Conservation (phyloP, 2,329 filamentous ascomycete genomes). For the Clarireedia hainanense region DNA sequence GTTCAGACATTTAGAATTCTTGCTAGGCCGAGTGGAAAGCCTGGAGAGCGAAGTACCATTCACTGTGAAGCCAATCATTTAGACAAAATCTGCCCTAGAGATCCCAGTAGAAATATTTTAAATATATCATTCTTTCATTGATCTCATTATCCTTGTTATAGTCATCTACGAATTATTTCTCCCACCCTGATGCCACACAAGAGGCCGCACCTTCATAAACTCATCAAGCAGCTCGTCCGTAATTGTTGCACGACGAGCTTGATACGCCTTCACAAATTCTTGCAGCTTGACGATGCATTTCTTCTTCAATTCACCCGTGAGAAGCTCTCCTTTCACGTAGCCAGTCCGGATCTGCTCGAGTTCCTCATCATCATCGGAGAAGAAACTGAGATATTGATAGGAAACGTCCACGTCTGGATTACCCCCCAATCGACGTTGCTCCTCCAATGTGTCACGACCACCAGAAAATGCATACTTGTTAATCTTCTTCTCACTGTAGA, state of each 20-base stretch:
- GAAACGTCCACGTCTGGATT: slow-evolving; percentile 86
- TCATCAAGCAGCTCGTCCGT: slow-evolving; percentile 69
- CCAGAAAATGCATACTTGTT: slow-evolving; percentile 89
- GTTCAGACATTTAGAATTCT: too few relatives aligned
- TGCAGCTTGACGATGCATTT: slow-evolving; percentile 75
- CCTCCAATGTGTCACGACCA: slow-evolving; percentile 72
- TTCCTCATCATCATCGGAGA: slow-evolving; percentile 61
- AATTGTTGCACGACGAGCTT: slow-evolving; percentile 66
- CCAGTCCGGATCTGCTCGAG: slow-evolving; percentile 47
- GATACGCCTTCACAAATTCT: slow-evolving; percentile 69
- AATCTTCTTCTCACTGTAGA: slow-evolving; percentile 65
- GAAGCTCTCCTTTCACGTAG: slow-evolving; percentile 65
- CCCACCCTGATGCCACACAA: slow-evolving; percentile 38
- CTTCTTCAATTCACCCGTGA: slow-evolving; percentile 86
- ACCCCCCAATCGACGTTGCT: slow-evolving; percentile 74
- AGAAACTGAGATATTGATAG: slow-evolving; percentile 90
- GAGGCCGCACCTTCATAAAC: slow-evolving; percentile 53
- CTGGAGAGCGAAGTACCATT: too few relatives aligned
- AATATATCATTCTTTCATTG: too few relatives aligned
- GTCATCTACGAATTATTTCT: too few relatives aligned
- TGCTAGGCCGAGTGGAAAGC: too few relatives aligned
- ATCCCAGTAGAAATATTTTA: too few relatives aligned
- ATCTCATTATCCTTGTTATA: too few relatives aligned
- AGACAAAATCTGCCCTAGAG: too few relatives aligned
- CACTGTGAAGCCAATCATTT: too few relatives aligned